Evolutionary conservation across 495 filamentous ascomycete species (phyloP).

Genomic region (Trichoderma parareesei): DNA sequence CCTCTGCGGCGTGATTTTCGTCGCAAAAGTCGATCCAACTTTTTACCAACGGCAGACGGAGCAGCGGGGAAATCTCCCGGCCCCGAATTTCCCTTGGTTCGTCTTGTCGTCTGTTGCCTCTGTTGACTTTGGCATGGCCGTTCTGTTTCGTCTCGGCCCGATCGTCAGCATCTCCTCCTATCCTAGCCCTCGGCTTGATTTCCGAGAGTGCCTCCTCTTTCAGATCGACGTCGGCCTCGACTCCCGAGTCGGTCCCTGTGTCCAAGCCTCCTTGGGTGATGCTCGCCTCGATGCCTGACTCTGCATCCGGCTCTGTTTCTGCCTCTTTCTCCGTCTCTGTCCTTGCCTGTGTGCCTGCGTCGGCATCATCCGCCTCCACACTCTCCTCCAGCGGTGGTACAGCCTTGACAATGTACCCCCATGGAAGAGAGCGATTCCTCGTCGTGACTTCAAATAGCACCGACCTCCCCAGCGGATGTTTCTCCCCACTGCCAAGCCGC

Average conservation of each 20-base stretch:
- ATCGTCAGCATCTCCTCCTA: too few relatives aligned
- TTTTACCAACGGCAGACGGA: not conserved
- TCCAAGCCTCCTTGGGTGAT: not conserved
- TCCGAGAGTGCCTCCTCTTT: not conserved
- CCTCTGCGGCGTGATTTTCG: slow-evolving; percentile 1
- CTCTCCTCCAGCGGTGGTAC: not conserved
- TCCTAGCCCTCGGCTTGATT: not conserved
- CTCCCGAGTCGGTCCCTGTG: not conserved
- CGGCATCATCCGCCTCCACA: too few relatives aligned
- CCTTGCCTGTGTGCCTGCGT: not conserved
- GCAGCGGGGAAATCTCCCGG: not conserved
- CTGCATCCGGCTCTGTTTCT: not conserved
- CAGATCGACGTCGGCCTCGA: not conserved
- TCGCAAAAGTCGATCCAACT: slow-evolving; percentile 7
- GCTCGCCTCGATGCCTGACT: not conserved
- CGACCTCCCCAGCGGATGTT: not conserved
- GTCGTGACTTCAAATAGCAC: slow-evolving; percentile 9
- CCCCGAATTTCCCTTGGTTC: not conserved
- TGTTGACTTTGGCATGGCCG: not conserved
- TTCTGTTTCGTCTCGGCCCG: not conserved
- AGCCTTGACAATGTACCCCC: slow-evolving; percentile 11
- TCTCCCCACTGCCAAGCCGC: slow-evolving; percentile 9
- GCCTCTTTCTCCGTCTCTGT: not conserved
- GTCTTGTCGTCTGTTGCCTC: not conserved
- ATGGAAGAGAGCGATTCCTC: slow-evolving; percentile 10